Conservation (phyloP, 306 rosid genomes). For the Echinosophora koreensis region DNA sequence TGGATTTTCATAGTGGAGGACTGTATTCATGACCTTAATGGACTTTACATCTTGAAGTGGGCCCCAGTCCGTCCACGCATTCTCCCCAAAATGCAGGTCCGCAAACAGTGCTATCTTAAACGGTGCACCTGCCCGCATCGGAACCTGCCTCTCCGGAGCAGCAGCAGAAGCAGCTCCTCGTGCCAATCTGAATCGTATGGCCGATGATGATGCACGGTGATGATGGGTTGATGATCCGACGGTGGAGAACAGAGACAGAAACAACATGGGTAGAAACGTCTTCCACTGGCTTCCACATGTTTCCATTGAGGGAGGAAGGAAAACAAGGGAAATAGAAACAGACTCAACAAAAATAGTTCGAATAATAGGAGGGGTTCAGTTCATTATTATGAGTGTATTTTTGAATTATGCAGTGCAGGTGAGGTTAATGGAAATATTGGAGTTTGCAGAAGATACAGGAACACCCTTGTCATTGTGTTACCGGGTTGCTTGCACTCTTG, state of each 20-base stretch:
- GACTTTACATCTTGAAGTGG: slow-evolving; percentile 77
- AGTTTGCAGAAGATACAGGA: background rate
- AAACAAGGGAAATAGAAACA: background rate
- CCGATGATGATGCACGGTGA: background rate
- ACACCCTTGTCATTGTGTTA: background rate
- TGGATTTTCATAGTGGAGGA: slow-evolving; percentile 67
- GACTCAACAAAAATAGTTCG: background rate
- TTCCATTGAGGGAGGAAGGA: slow-evolving; percentile 5
- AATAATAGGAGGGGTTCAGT: too few relatives aligned
- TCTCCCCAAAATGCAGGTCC: slow-evolving; percentile 87
- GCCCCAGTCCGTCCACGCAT: slow-evolving; percentile 73
- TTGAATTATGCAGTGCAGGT: background rate
- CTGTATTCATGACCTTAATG: slow-evolving; percentile 57
- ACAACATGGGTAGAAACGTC: slow-evolving; percentile 7
- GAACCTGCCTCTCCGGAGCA: slow-evolving; percentile 42
- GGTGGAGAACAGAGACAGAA: slow-evolving; percentile 45
- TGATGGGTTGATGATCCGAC: slow-evolving; percentile 37
- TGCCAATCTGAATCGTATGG: slow-evolving; percentile 41
- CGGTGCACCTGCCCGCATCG: slow-evolving; percentile 46
- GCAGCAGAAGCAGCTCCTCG: slow-evolving; percentile 28
- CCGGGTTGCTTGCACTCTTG: background rate
- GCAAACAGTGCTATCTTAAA: slow-evolving; percentile 76
- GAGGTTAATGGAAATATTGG: background rate
- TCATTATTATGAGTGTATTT: background rate
- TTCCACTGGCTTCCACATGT: background rate